These are phyloP conservation scores for Spergularia bocconei DNA, from an alignment of 148 eudicot species.

Conservation along the genomic window DNA sequence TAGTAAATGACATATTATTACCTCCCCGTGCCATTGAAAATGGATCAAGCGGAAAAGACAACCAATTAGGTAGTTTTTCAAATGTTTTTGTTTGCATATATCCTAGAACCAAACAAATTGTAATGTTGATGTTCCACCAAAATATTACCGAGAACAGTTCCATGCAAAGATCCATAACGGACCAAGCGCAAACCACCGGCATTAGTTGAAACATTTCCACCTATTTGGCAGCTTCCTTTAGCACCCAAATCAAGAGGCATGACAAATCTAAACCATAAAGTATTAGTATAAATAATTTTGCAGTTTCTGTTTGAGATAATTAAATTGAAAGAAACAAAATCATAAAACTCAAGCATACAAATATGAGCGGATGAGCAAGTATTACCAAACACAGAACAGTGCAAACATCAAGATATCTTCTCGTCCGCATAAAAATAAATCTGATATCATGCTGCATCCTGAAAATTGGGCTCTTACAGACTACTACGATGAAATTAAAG, in stretches of 20 bases:
- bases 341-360: neutral
- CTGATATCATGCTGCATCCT: neutral
- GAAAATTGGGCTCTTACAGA: neutral
- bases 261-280: conserved; percentile 51
- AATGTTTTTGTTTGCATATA: neutral
- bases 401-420: neutral
- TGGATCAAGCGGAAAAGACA: neutral
- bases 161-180: conserved; percentile 97
- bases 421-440: neutral
- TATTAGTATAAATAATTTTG: neutral
- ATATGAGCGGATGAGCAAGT: neutral
- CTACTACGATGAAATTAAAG: neutral
- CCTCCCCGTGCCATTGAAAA: neutral
- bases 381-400: too few relatives aligned
- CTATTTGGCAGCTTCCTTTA: conserved; percentile 99
- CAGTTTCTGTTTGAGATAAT: conserved; percentile 6
- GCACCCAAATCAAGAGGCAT: conserved; percentile 99
- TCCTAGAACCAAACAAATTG: conserved; percentile 3
- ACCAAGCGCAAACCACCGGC: conserved; percentile 94
- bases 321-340: neutral
- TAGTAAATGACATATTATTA: neutral
- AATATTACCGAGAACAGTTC: conserved; percentile 80
- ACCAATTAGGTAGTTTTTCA: neutral
- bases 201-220: conserved; percentile 96
- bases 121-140: conserved; percentile 6